Evolutionary conservation across 768 basidiomycete genomes (phyloP).

Genomic region (Solioccasus polychromus): DNA sequence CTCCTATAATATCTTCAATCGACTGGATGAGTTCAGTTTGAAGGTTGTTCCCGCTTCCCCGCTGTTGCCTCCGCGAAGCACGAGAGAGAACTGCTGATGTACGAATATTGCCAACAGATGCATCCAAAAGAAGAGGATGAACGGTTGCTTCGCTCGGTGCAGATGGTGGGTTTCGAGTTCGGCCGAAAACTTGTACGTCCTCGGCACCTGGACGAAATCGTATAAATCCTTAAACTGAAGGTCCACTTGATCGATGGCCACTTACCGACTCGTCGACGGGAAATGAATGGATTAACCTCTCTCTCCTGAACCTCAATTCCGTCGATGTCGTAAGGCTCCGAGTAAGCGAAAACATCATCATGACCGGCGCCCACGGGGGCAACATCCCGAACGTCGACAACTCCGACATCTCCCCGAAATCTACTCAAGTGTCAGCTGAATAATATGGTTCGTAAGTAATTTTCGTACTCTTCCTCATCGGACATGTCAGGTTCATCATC

Average conservation of each 20-base stretch:
- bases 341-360: conserved; percentile 55
- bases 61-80: conserved; percentile 52
- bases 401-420: conserved; percentile 39
- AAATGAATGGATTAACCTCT: conserved; percentile 39
- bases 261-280: conserved; percentile 49
- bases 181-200: conserved; percentile 60
- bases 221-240: neutral
- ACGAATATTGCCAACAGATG: conserved; percentile 44
- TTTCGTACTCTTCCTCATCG: conserved; percentile 61
- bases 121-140: conserved; percentile 80
- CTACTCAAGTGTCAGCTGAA: conserved; percentile 28
- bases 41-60: conserved; percentile 46
- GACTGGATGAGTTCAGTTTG: conserved; percentile 66
- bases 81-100: conserved; percentile 44
- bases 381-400: conserved; percentile 35
- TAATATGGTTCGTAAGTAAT: conserved; percentile 2
- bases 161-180: conserved; percentile 48
- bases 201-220: conserved; percentile 41
- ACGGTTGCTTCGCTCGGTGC: conserved; percentile 67
- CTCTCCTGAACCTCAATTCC: conserved; percentile 44
- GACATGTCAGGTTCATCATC: conserved; percentile 63
- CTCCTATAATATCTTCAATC: conserved; percentile 79
- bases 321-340: conserved; percentile 48
- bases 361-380: conserved; percentile 27
- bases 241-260: neutral